Base-by-base conservation (phyloP, 2,329 filamentous ascomycete species). In the Lachnellula occidentalis region DNA sequence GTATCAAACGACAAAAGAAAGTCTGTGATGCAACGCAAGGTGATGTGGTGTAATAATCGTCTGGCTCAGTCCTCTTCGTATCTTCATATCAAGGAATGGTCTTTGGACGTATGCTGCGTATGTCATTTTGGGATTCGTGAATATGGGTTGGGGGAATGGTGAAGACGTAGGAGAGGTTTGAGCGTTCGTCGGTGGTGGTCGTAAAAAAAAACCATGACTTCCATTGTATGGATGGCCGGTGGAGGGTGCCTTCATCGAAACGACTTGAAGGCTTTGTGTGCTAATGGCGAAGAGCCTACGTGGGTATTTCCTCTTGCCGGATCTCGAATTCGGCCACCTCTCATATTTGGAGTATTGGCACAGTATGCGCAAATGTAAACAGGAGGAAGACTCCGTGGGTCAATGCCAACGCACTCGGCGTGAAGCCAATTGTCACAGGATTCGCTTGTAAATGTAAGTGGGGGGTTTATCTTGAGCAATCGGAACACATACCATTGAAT, bases 391-490 rank as follows among this genome's bases (percentile, higher is more conserved):
- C 75, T 64, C 54, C 77, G 74, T 47, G 75, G 75, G 45, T 76
- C 78, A 58, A 85, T 79, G 58, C 82, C 81, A 62, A 85, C 75
- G 65, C 83, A 86, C 54, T 74, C 75, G n/a, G 79, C 81, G 65
- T 86, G 83, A 31, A 85, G 77, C 76, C 78, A 83, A 73, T 83
- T 78, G 63, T 85, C 82, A 65, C 83, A 86, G 22, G 80, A 82
- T 70, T 85, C 78, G 63, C 82, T 86, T 61, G 17, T 49, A 45
- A 34, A 43, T 11, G 46, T 57, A 52, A 61, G 59, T 66, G 24
- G 5, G 51, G 60, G 52, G 17, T 42, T 42, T 27, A 43, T 41
- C 34, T 55, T 43, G 39, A 24, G 45, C 15, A 54, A 42, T 27
- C 9, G 41, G 5, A 21, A 51, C 34, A 68, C 78, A 57, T 74